Base-by-base conservation (phyloP, 768 basidiomycete genomes). In the Grammothele lineata region DNA sequence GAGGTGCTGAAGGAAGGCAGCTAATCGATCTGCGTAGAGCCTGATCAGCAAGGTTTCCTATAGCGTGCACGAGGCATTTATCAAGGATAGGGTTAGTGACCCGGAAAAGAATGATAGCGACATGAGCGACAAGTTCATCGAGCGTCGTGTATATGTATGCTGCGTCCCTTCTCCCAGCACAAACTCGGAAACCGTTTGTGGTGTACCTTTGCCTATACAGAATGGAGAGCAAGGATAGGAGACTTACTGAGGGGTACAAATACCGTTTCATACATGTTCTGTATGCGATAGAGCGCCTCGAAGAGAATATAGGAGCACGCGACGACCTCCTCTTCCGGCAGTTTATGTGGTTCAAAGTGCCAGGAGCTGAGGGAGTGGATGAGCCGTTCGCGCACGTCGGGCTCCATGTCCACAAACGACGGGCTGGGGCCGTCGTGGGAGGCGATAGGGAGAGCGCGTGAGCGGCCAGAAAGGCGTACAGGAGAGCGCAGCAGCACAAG, bases 301-400 rank as follows among this genome's bases (percentile, higher is more conserved):
- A 99, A 99, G 22, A 99, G 70, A 53, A 97, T 74, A 48, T 87
- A 75, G 0, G 89, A 83, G 58, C 89, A 92, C 18, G 82, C 77
- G 12, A 90, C 70, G 10, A 92, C 74, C 65, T 98, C 90, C 43
- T 88, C 86, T 44, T 90, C 83, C 18, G 83, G 77, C 30, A 96
- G 77, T 32, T 76, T 76, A 66, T 89, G 84, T 4, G 95, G 93
- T 61, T 96, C 87, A 62, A 97, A 99, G 54, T 86, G 71, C 95
- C 95, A 99, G 11, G 73, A 75, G 48, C 85, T 81, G 12, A 96
- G 73, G 0, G 74, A 70, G 18, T 68, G 62, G 56, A 95, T 85
- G 40, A 96, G 76, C 21, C 79, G 73, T 18, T 64, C 61, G 50
- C 90, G 79, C 25, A 74, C 77, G 17, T 70, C 69, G 30, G 64